Evolutionary conservation across 805 yeast genomes (phyloP).

Genomic region (Cyberlindnera lachancei): DNA sequence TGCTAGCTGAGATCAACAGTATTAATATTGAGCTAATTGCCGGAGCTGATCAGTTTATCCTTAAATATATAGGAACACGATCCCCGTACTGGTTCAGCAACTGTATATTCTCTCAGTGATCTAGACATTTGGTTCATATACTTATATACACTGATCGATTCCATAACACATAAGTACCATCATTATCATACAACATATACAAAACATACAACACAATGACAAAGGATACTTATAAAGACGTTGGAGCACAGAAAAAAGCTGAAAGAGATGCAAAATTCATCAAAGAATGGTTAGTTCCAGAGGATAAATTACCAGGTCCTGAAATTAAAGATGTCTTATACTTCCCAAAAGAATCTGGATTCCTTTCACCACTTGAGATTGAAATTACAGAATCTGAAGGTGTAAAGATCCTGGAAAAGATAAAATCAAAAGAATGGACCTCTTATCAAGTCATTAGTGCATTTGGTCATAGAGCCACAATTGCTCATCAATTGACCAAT

Average conservation of each 20-base stretch:
- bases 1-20: no score
- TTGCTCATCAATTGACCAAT: conserved; percentile 47
- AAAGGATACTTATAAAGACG: conserved; percentile 26
- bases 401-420: conserved; percentile 17
- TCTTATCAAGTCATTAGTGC: conserved; percentile 44
- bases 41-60: no score
- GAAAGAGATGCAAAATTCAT: conserved; percentile 34
- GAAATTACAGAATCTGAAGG: conserved; percentile 24
- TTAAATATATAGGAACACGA: no score
- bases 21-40: no score
- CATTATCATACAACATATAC: no score
- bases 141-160: no score
- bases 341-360: conserved; percentile 30
- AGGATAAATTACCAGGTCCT: conserved; percentile 10
- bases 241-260: conserved; percentile 33
- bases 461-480: conserved; percentile 49
- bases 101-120: no score
- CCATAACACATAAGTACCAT: no score
- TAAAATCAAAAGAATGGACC: conserved; percentile 28
- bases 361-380: conserved; percentile 27
- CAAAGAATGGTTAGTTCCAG: conserved; percentile 15
- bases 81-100: no score
- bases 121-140: no score
- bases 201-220: conserved; percentile 7
- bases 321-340: conserved; percentile 31